phyloP scores from a whole-genome alignment of 306 rosid genomes.

The Cotoneaster glaucophyllus region DNA sequence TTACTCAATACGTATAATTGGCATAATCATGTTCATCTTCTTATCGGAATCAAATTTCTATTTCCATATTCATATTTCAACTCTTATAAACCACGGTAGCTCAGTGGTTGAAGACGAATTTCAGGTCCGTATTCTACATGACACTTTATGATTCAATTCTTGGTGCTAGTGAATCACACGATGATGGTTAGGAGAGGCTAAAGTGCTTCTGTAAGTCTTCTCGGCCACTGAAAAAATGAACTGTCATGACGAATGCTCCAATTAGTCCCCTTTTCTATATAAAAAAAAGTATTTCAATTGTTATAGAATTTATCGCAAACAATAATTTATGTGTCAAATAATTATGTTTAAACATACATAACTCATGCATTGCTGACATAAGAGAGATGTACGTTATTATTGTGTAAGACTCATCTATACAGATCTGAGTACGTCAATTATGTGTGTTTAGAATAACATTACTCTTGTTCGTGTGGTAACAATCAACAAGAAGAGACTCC shows the following conservation, averaged over 20 bases:
- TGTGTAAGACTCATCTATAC: background rate
- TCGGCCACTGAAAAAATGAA: fast-evolving
- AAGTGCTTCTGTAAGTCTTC: too few species aligned
- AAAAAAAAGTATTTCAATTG: background rate
- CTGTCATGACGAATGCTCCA: fast-evolving
- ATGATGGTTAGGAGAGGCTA: fast-evolving
- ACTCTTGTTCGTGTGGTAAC: background rate
- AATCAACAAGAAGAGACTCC: background rate
- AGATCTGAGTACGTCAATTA: background rate
- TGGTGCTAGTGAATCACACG: too few species aligned
- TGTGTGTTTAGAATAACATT: too few species aligned
- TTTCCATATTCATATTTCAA: background rate
- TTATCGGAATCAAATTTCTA: background rate
- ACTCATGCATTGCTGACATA: background rate
- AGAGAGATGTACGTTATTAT: fast-evolving
- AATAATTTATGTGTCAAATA: too few species aligned
- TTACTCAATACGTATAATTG: too few species aligned
- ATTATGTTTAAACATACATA: background rate
- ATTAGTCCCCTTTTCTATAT: too few species aligned
- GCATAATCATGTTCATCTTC: background rate
- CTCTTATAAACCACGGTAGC: too few species aligned
- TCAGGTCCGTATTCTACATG: too few species aligned
- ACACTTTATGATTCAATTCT: too few species aligned
- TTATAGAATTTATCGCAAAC: background rate
- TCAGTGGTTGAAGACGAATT: too few species aligned